Conservation (phyloP, 164 flowering plant species). For the Stephania japonica region DNA sequence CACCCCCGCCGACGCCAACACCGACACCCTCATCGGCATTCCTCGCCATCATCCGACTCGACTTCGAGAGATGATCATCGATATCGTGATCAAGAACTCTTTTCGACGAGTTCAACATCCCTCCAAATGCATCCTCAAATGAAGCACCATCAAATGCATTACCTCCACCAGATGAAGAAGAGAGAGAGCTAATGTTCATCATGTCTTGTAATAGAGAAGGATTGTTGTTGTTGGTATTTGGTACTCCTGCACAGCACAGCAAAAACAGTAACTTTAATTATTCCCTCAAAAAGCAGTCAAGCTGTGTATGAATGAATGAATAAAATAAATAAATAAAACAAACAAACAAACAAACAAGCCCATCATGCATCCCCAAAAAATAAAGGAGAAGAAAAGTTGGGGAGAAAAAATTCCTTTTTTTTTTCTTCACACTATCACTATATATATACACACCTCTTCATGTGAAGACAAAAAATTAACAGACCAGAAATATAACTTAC, state of each 20-base stretch:
- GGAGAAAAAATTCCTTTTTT: too few relatives aligned
- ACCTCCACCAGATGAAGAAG: conserved; percentile 16
- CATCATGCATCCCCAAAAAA: conserved; percentile 14
- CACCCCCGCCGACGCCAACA: conserved; percentile 13
- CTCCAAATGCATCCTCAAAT: conserved; percentile 41
- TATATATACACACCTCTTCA: conserved; percentile 19
- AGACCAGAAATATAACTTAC: conserved; percentile 27
- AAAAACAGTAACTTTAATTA: conserved; percentile 23
- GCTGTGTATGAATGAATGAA: conserved; percentile 12
- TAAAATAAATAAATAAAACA: neutral
- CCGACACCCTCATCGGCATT: conserved; percentile 14
- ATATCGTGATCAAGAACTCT: conserved; percentile 10
- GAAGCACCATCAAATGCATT: conserved; percentile 30
- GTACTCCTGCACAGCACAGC: conserved; percentile 6
- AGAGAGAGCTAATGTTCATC: conserved; percentile 35
- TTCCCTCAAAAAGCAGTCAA: conserved; percentile 39
- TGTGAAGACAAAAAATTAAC: conserved; percentile 38
- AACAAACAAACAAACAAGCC: conserved; percentile 12
- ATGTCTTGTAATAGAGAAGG: conserved; percentile 38
- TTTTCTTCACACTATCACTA: too few relatives aligned
- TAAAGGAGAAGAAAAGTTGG: too few relatives aligned
- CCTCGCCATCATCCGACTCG: neutral
- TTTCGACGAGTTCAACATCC: conserved; percentile 22
- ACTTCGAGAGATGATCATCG: conserved; percentile 3
- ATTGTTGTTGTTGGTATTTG: neutral